Percentiles rank a stretch among this genome's conserved stretches.
phyloP scores from a whole-genome alignment of 805 yeast genomes.

The Kodamaea kakaduensis region DNA sequence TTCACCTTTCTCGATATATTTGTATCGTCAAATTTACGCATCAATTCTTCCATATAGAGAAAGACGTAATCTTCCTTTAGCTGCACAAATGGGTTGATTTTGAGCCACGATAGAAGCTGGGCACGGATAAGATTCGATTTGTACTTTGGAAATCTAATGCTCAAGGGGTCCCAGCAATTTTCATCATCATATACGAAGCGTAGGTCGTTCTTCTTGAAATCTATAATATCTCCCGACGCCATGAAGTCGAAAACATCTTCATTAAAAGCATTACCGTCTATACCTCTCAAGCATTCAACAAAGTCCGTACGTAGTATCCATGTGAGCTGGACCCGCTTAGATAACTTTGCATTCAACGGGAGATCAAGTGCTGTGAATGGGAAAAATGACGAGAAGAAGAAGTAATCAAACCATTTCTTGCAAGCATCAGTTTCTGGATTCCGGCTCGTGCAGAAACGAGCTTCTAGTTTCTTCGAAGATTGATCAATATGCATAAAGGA shows the following conservation, averaged over 20 bases:
- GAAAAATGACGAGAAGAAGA: conserved; percentile 8
- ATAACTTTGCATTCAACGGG: conserved; percentile 5
- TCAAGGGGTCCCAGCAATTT: conserved; percentile 7
- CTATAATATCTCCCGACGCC: conserved; percentile 28
- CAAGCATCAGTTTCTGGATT: background rate
- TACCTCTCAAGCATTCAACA: background rate
- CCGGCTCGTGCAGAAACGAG: conserved; percentile 14
- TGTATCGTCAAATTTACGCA: conserved; percentile 12
- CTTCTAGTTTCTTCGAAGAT: conserved; percentile 15
- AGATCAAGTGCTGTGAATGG: conserved; percentile 6
- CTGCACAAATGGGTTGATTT: conserved; percentile 31
- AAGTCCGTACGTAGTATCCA: conserved; percentile 5
- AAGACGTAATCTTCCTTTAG: conserved; percentile 22
- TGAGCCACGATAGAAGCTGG: conserved; percentile 38
- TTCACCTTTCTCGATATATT: conserved; percentile 7
- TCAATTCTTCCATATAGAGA: conserved; percentile 17
- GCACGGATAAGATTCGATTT: conserved; percentile 19
- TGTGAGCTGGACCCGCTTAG: conserved; percentile 5
- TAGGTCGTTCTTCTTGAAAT: conserved; percentile 35
- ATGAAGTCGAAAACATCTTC: conserved; percentile 13
- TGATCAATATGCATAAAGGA: conserved; percentile 21
- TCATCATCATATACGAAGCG: conserved; percentile 21
- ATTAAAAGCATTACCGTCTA: background rate
- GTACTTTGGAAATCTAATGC: conserved; percentile 14
- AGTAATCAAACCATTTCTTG: conserved; percentile 7